A percentile compares a stretch with the other conserved stretches of the same genome.
Evolutionary conservation across 2,329 filamentous ascomycete genomes (phyloP).

Genomic region (Trichoderma guizhouense): DNA sequence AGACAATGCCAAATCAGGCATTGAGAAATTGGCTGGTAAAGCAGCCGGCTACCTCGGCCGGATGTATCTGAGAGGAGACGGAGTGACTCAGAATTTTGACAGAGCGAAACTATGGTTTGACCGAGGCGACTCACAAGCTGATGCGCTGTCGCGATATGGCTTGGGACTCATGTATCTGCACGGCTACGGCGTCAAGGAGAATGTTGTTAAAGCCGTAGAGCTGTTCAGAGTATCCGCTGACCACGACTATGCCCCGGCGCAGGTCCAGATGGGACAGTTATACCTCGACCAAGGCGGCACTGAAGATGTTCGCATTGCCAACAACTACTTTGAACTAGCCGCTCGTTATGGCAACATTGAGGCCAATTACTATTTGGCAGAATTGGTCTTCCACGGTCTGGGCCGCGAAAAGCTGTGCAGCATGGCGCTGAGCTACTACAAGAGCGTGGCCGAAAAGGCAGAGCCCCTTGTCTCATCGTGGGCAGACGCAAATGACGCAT

Average conservation of each 20-base stretch:
- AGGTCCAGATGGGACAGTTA: constrained; percentile 77
- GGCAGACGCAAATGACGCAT: constrained; percentile 77
- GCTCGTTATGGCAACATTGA: constrained; percentile 80
- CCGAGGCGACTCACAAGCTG: constrained; percentile 69
- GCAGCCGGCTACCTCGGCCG: constrained; percentile 83
- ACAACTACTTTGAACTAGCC: constrained; percentile 83
- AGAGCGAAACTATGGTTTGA: constrained; percentile 80
- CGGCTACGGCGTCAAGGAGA: constrained; percentile 67
- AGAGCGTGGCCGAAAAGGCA: constrained; percentile 69
- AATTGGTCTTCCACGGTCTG: constrained; percentile 77
- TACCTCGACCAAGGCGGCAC: constrained; percentile 77
- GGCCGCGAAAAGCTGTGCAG: constrained; percentile 76
- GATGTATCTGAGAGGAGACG: constrained; percentile 88
- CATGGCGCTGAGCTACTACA: constrained; percentile 78
- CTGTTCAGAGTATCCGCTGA: constrained; percentile 77
- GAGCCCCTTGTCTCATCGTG: constrained; percentile 75
- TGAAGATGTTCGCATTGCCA: constrained; percentile 71
- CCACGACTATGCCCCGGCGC: constrained; percentile 74
- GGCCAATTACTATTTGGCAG: constrained; percentile 87
- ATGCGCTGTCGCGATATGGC: constrained; percentile 80
- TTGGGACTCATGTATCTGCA: constrained; percentile 80
- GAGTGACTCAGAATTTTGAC: constrained; percentile 72
- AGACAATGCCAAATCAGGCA: constrained; percentile 64
- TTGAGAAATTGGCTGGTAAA: constrained; percentile 77
- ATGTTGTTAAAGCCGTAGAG: constrained; percentile 69